Evolutionary conservation across 441 rosid genomes (phyloP).

Genomic region (Aquilaria agallochum): DNA sequence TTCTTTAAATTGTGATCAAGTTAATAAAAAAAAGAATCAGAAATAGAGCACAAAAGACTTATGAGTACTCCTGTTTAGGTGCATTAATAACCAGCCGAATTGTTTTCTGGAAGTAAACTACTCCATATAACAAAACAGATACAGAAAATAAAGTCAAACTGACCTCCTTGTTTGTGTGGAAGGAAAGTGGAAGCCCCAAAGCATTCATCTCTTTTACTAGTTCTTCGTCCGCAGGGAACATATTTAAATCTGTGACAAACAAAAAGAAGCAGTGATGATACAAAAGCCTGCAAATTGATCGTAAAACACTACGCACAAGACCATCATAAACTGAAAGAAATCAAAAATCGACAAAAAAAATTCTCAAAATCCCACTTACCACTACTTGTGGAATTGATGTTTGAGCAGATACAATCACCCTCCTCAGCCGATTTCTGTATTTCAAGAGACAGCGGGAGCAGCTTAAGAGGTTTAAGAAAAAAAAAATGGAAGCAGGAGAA

Average conservation of each 20-base stretch:
- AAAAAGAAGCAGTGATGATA: background rate
- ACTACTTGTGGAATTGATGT: constrained; percentile 11
- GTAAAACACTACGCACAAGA: background rate
- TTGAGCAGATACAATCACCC: constrained; percentile 19
- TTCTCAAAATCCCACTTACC: constrained; percentile 29
- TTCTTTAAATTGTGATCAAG: no score
- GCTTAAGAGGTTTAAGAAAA: background rate
- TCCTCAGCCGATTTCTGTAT: constrained; percentile 26
- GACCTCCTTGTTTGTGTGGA: constrained; percentile 70
- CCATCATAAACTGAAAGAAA: background rate
- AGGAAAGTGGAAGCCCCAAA: constrained; percentile 76
- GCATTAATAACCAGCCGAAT: no score
- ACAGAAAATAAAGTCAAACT: background rate
- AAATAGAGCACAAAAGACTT: background rate
- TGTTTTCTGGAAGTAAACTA: no score
- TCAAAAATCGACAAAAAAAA: constrained; percentile 5
- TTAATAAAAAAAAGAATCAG: no score
- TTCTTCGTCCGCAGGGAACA: constrained; percentile 37
- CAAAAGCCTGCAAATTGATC: background rate
- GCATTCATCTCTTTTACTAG: constrained; percentile 53
- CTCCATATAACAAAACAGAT: no score
- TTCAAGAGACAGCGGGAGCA: constrained; percentile 1
- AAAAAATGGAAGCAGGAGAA: background rate
- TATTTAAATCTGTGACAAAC: constrained; percentile 23
- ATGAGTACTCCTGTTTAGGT: no score